phyloP scores from a whole-genome alignment of 768 basidiomycete species.

The Mycena amicta region DNA sequence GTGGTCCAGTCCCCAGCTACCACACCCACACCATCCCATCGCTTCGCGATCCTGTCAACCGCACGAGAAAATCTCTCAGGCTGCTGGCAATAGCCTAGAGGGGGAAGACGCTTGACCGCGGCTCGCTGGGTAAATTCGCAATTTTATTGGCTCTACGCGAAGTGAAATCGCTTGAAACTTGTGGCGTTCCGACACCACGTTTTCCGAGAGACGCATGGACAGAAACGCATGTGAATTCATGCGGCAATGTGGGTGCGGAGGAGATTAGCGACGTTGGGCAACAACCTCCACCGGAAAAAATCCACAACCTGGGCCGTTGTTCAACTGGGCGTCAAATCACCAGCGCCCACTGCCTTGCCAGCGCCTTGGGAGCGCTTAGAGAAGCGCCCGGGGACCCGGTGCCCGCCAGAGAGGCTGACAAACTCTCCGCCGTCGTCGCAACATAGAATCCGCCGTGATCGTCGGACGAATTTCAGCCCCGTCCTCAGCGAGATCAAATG shows the following conservation, averaged over 20 bases:
- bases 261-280: no score
- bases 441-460: constrained; percentile 12
- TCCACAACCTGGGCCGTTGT: no score
- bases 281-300: no score
- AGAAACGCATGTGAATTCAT: no score
- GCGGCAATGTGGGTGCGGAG: no score
- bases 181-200: background rate
- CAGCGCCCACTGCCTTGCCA: no score
- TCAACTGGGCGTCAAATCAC: no score
- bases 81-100: background rate
- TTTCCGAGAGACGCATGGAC: background rate
- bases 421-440: constrained; percentile 14
- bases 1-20: no score
- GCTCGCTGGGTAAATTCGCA: background rate
- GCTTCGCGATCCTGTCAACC: background rate
- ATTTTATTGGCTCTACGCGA: background rate
- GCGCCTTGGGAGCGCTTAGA: no score
- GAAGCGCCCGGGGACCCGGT: background rate
- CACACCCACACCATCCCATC: no score
- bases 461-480: constrained; percentile 16
- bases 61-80: background rate
- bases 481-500: constrained; percentile 9
- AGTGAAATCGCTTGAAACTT: background rate
- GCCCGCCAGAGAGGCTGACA: constrained; percentile 2
- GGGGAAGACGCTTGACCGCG: background rate